Conservation (phyloP, 495 filamentous ascomycete species). For the Talaromyces nanjingensis region DNA sequence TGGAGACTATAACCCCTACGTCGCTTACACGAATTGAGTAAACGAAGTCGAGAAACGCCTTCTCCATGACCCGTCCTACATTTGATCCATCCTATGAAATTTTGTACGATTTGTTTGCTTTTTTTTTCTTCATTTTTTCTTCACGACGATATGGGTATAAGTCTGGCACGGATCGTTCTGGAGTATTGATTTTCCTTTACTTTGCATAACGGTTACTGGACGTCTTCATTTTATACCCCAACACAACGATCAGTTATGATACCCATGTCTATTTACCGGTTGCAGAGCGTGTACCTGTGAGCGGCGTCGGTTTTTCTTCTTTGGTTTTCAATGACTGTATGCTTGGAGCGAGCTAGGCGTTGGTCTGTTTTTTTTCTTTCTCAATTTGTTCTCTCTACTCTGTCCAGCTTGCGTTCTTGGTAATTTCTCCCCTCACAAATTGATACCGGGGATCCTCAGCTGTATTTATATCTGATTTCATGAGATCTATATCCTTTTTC, state of each 20-base stretch:
- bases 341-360: neutral
- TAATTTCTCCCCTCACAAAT: neutral
- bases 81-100: neutral
- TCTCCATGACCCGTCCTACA: neutral
- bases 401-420: neutral
- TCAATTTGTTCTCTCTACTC: neutral
- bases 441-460: neutral
- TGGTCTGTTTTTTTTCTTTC: neutral
- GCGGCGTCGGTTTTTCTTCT: slow-evolving; percentile 3
- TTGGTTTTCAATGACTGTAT: slow-evolving; percentile 4
- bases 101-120: neutral
- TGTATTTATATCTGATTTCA: neutral
- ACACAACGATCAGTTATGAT: slow-evolving; percentile 1
- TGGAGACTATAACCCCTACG: slow-evolving; percentile 29
- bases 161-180: neutral
- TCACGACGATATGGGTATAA: slow-evolving; percentile 1
- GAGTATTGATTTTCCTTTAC: slow-evolving; percentile 3
- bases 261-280: slow-evolving; percentile 1
- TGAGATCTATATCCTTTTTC: neutral
- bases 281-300: slow-evolving; percentile 1
- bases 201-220: neutral
- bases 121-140: neutral
- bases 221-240: neutral
- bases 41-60: neutral
- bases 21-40: neutral